phyloP scores from a whole-genome alignment of 228 moss, liverwort and hornwort species.

The Sphagnum fallax region DNA sequence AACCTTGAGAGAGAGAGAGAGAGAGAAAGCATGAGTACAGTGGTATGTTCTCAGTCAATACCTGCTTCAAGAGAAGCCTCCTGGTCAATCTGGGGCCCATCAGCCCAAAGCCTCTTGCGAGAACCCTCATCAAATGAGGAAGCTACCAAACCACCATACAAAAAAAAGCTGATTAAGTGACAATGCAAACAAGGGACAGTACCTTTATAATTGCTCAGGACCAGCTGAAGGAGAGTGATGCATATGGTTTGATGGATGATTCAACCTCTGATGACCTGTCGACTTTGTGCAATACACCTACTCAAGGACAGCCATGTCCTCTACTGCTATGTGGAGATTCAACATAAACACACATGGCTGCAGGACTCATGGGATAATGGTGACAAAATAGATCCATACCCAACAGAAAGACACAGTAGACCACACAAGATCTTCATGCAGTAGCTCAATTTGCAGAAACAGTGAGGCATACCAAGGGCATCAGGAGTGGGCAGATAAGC shows the following conservation, averaged over 20 bases:
- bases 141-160: conserved; percentile 4
- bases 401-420: background rate
- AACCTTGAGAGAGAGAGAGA: background rate
- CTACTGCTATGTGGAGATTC: background rate
- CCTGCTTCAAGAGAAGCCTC: conserved; percentile 27
- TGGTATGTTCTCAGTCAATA: background rate
- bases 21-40: background rate
- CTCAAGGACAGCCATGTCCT: background rate
- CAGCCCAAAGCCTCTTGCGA: conserved; percentile 57
- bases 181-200: conserved; percentile 11
- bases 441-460: background rate
- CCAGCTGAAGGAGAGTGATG: no score
- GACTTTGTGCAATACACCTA: no score
- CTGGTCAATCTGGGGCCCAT: conserved; percentile 8
- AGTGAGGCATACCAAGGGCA: conserved; percentile 19
- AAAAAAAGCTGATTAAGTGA: background rate
- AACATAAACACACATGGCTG: background rate
- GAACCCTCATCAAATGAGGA: conserved; percentile 14
- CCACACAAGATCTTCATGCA: background rate
- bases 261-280: background rate
- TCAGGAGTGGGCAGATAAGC: conserved; percentile 18
- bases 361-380: background rate
- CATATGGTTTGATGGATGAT: background rate
- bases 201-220: background rate
- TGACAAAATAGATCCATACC: background rate